phyloP scores from a whole-genome alignment of 495 filamentous ascomycete species.

The Xylaria bambusicola region DNA sequence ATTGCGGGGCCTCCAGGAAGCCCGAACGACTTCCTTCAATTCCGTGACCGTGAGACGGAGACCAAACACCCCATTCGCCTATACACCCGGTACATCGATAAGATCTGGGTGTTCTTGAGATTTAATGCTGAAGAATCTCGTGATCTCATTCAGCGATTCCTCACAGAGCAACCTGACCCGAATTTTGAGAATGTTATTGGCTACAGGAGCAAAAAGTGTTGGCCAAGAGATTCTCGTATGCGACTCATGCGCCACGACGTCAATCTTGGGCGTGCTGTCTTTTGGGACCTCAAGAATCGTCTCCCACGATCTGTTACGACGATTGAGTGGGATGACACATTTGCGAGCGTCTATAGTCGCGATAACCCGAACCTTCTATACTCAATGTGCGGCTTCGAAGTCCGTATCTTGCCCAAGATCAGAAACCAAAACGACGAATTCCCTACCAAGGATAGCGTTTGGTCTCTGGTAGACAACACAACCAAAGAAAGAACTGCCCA shows the following conservation, averaged over 20 bases:
- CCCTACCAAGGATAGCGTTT: slow-evolving; percentile 94
- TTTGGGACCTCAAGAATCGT: slow-evolving; percentile 99
- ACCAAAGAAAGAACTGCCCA: slow-evolving; percentile 97
- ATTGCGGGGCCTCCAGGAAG: slow-evolving; percentile 95
- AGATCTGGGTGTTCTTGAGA: slow-evolving; percentile 96
- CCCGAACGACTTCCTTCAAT: slow-evolving; percentile 98
- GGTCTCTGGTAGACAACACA: slow-evolving; percentile 94
- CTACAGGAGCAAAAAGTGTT: slow-evolving; percentile 99
- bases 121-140: slow-evolving; percentile 92
- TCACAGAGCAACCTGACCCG: slow-evolving; percentile 97
- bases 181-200: slow-evolving; percentile 99
- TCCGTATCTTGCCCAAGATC: slow-evolving; percentile 93
- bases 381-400: slow-evolving; percentile 98
- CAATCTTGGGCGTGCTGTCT: slow-evolving; percentile 95
- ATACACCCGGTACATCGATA: slow-evolving; percentile 97
- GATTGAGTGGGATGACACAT: slow-evolving; percentile 99
- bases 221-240: slow-evolving; percentile 97
- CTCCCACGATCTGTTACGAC: slow-evolving; percentile 93
- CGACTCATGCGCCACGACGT: slow-evolving; percentile 98
- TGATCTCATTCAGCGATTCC: slow-evolving; percentile 95
- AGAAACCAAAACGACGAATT: slow-evolving; percentile 96
- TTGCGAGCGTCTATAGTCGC: slow-evolving; percentile 97
- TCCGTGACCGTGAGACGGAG: slow-evolving; percentile 87
- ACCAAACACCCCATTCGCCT: slow-evolving; percentile 91
- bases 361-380: slow-evolving; percentile 98